These are phyloP conservation scores for Jamesozyma rosinii DNA, from an alignment of 805 yeast genomes.

Conservation along the genomic window DNA sequence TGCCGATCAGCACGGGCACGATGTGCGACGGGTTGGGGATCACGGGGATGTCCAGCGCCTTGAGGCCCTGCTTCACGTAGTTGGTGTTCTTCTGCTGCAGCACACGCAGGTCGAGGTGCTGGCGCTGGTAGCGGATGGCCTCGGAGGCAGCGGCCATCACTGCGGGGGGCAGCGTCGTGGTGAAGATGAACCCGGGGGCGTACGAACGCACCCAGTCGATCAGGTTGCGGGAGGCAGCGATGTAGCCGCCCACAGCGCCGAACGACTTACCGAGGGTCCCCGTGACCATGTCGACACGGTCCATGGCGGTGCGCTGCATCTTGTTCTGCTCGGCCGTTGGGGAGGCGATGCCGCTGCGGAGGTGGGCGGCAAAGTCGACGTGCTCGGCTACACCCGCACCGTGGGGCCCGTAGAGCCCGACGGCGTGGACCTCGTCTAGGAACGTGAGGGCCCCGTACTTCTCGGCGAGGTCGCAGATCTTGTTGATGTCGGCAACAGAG, in stretches of 20 bases:
- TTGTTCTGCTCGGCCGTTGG: constrained; percentile 22
- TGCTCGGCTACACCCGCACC: constrained; percentile 99
- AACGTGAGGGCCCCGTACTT: constrained; percentile 96
- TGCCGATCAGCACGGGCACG: constrained; percentile 90
- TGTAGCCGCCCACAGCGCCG: constrained; percentile 96
- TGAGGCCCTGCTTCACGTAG: constrained; percentile 69
- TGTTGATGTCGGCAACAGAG: constrained; percentile 86
- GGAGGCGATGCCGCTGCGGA: constrained; percentile 51
- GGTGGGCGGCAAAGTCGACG: constrained; percentile 76
- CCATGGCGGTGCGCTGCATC: constrained; percentile 53
- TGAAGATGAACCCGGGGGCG: constrained; percentile 96
- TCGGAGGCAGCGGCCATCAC: constrained; percentile 91
- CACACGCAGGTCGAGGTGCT: constrained; percentile 66
- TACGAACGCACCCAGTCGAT: constrained; percentile 93
- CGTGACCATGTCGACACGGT: constrained; percentile 89
- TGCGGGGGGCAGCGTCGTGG: constrained; percentile 95
- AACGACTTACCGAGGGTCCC: constrained; percentile 97
- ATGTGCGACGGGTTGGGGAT: constrained; percentile 97
- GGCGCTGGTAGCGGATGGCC: constrained; percentile 77
- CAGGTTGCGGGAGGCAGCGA: constrained; percentile 75
- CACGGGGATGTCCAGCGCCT: constrained; percentile 76
- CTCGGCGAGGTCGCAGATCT: constrained; percentile 90
- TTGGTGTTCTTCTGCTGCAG: constrained; percentile 78
- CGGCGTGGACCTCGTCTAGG: constrained; percentile 97
- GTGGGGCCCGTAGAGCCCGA: constrained; percentile 97